phyloP scores from a whole-genome alignment of 2,329 filamentous ascomycete species.

The Pseudogymnoascus sp. region DNA sequence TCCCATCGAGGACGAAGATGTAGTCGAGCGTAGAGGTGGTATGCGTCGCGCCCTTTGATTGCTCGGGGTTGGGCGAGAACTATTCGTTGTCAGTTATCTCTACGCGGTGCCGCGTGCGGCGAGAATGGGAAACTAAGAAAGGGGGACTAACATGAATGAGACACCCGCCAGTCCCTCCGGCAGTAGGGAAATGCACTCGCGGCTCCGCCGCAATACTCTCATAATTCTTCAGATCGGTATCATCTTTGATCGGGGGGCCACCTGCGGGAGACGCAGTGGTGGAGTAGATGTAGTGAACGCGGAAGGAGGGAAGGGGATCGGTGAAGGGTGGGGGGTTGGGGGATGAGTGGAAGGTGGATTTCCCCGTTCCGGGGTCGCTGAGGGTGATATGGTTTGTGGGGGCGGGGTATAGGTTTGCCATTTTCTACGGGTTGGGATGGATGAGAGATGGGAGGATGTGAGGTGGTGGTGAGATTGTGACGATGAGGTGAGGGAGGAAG shows the following conservation, averaged over 20 bases:
- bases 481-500: not conserved
- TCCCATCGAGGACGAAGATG: constrained; percentile 30
- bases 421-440: not conserved
- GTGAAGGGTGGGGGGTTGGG: not conserved
- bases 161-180: not conserved
- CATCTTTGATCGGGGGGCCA: not conserved
- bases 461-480: not conserved
- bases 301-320: not conserved
- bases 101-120: not conserved
- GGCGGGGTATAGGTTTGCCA: constrained; percentile 1
- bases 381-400: constrained; percentile 1
- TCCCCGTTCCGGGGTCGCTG: not conserved
- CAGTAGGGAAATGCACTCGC: not conserved
- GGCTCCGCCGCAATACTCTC: not conserved
- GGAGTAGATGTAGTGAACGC: not conserved
- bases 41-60: constrained; percentile 28
- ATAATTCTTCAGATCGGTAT: not conserved
- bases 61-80: not conserved
- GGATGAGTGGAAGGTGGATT: not conserved
- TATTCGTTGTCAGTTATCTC: not conserved
- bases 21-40: constrained; percentile 36
- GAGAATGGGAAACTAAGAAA: not conserved
- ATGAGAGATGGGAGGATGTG: not conserved
- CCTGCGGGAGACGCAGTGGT: not conserved
- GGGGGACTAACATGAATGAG: not conserved